phyloP scores from a whole-genome alignment of 306 rosid genomes.

The Aeschynomene evenia region DNA sequence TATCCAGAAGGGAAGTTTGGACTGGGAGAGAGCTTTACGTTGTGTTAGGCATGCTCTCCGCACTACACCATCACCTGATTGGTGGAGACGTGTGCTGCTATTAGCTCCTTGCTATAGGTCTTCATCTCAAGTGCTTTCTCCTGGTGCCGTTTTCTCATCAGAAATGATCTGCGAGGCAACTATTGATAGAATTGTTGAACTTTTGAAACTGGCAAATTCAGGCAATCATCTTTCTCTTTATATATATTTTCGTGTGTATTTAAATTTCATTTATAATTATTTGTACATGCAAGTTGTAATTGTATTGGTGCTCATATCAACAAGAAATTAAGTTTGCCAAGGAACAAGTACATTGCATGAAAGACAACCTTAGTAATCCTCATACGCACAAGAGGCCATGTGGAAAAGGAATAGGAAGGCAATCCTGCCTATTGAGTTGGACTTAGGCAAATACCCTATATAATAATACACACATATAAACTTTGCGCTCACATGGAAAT shows the following conservation, averaged over 20 bases:
- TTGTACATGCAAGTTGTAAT: background rate
- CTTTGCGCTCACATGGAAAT: background rate
- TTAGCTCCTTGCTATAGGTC: conserved; percentile 78
- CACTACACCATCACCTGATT: conserved; percentile 94
- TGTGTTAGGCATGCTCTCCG: conserved; percentile 94
- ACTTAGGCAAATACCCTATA: background rate
- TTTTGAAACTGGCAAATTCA: conserved; percentile 84
- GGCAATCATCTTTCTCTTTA: conserved; percentile 49
- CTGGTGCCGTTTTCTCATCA: conserved; percentile 96
- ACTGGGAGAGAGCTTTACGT: conserved; percentile 98
- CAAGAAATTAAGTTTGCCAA: background rate
- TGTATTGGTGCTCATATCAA: background rate
- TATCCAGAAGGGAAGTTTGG: conserved; percentile 89
- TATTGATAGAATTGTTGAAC: conserved; percentile 88
- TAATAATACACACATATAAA: background rate
- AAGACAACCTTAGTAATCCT: background rate
- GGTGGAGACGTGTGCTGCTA: conserved; percentile 99
- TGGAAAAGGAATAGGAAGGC: background rate
- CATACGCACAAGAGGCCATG: background rate
- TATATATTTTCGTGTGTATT: background rate
- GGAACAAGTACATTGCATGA: background rate
- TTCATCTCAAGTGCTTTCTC: conserved; percentile 65
- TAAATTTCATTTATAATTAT: background rate
- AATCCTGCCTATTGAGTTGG: background rate
- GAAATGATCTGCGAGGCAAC: conserved; percentile 95